A percentile compares a stretch with the other conserved stretches of the same genome.
Evolutionary conservation across 1,284 basidiomycete species (phyloP).

Genomic region (Tausonia pullulans): DNA sequence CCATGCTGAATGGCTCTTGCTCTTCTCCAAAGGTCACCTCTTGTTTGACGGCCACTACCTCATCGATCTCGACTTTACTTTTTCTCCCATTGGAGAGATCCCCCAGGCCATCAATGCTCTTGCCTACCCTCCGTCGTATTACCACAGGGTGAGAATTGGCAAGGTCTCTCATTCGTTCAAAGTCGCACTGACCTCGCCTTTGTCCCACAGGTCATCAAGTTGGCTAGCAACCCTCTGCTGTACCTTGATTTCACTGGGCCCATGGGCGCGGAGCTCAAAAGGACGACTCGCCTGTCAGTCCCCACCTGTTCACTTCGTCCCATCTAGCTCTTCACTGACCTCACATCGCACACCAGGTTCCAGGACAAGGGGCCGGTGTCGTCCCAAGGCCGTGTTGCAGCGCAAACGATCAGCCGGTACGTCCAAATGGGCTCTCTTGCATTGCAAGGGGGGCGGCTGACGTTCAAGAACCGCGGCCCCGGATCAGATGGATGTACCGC

Average conservation of each 20-base stretch:
- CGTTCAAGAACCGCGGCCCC: too few relatives aligned
- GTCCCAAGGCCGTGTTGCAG: too few relatives aligned
- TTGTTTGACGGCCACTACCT: slow-evolving; percentile 73
- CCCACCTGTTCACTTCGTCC: slow-evolving; percentile 11
- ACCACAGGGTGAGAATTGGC: slow-evolving; percentile 43
- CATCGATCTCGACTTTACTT: slow-evolving; percentile 68
- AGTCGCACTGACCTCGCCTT: too few relatives aligned
- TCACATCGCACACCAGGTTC: too few relatives aligned
- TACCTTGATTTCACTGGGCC: slow-evolving; percentile 62
- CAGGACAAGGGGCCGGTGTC: too few relatives aligned
- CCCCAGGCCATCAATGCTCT: slow-evolving; percentile 57
- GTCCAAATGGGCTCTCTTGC: too few relatives aligned
- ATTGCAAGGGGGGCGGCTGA: too few relatives aligned
- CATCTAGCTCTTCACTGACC: too few relatives aligned
- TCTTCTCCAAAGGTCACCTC: slow-evolving; percentile 42
- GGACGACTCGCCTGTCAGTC: not conserved
- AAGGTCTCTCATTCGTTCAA: too few relatives aligned
- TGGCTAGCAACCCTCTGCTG: slow-evolving; percentile 53
- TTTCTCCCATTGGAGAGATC: slow-evolving; percentile 57
- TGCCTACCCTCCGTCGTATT: slow-evolving; percentile 66
- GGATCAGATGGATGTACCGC: not conserved
- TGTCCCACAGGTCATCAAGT: slow-evolving; percentile 45
- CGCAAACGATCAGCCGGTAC: too few relatives aligned
- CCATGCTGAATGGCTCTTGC: not conserved
- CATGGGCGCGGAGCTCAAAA: slow-evolving; percentile 53